Evolutionary conservation across 805 yeast genomes (phyloP).

Genomic region (Kazachstania africana): DNA sequence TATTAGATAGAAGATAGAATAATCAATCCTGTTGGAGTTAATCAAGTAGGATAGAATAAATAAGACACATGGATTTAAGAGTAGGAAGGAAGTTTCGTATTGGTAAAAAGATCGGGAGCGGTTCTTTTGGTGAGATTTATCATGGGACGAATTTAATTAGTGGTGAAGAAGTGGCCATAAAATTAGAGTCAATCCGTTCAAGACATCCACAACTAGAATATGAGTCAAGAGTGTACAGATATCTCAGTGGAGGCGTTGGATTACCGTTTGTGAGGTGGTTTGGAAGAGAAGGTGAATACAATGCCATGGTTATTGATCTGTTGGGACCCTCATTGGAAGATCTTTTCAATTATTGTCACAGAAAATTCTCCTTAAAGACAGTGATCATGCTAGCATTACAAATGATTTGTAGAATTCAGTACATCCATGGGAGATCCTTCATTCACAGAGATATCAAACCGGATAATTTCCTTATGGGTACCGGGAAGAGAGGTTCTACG

Average conservation of each 20-base stretch:
- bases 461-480: conserved; percentile 76
- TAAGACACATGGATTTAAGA: conserved; percentile 75
- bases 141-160: conserved; percentile 87
- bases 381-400: conserved; percentile 91
- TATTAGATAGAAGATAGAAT: too few relatives aligned
- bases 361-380: conserved; percentile 88
- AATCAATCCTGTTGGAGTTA: too few relatives aligned
- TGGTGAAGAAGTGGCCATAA: conserved; percentile 97
- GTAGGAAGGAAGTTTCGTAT: conserved; percentile 93
- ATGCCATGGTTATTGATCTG: conserved; percentile 94
- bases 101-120: conserved; percentile 93
- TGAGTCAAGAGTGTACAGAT: conserved; percentile 92
- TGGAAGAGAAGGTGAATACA: conserved; percentile 93
- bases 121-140: conserved; percentile 96
- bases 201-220: conserved; percentile 96
- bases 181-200: conserved; percentile 80
- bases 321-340: conserved; percentile 95
- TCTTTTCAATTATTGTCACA: conserved; percentile 87
- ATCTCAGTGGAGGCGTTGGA: conserved; percentile 94
- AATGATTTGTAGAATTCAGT: conserved; percentile 86
- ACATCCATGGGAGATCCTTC: conserved; percentile 89
- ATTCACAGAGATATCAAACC: conserved; percentile 82
- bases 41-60: too few relatives aligned
- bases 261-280: conserved; percentile 96
- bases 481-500: conserved; percentile 90